Conservation (phyloP, 2,329 filamentous ascomycete species). For the Neurospora sp. region DNA sequence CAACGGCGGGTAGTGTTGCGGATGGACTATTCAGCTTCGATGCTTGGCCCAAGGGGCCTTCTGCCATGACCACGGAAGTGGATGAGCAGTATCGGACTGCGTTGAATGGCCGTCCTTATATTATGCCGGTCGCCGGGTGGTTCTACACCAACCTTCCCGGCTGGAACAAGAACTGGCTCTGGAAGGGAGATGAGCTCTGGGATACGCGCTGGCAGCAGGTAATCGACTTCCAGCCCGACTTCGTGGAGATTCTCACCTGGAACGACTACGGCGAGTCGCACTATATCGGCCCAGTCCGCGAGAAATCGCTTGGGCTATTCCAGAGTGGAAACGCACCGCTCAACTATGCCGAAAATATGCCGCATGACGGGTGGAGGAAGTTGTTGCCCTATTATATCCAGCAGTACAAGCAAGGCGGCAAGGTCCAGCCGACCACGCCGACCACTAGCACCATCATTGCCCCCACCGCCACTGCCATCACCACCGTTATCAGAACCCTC, state of each 20-base stretch:
- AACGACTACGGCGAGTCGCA: conserved; percentile 46
- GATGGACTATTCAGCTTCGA: conserved; percentile 30
- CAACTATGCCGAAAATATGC: conserved; percentile 34
- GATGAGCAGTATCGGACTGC: conserved; percentile 26
- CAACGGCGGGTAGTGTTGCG: conserved; percentile 10
- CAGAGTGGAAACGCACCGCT: conserved; percentile 30
- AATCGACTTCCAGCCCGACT: conserved; percentile 27
- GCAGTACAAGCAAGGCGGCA: conserved; percentile 35
- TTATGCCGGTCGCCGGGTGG: conserved; percentile 48
- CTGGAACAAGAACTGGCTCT: conserved; percentile 53
- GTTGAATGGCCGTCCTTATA: conserved; percentile 28
- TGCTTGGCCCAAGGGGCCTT: conserved; percentile 26
- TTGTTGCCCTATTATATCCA: conserved; percentile 41
- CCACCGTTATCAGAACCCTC: neutral
- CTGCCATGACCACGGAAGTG: conserved; percentile 21
- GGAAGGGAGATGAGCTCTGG: conserved; percentile 52
- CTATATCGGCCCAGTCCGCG: conserved; percentile 38
- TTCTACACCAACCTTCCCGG: conserved; percentile 49
- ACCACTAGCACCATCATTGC: neutral
- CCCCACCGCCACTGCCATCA: neutral
- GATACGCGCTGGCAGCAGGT: conserved; percentile 46
- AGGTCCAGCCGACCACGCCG: neutral
- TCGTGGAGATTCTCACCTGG: conserved; percentile 28
- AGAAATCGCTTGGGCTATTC: conserved; percentile 24
- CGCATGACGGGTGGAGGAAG: conserved; percentile 39